Percentiles rank a stretch among this genome's conserved stretches.
phyloP scores from a whole-genome alignment of 192 early-diverging fungal species.

The Nowakowskiella sp. region DNA sequence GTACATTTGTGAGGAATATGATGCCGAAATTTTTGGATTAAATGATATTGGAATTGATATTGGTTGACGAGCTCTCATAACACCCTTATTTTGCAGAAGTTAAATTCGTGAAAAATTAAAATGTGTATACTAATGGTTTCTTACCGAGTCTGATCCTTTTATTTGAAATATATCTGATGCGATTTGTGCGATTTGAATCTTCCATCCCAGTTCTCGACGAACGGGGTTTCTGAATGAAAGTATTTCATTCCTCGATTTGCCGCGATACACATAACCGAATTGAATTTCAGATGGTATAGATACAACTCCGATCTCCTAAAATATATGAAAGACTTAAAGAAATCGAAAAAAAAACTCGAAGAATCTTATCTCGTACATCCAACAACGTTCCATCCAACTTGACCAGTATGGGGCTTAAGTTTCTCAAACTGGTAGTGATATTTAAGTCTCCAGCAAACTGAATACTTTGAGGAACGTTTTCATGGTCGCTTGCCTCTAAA shows the following conservation, averaged over 20 bases:
- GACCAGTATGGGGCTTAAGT: constrained; percentile 14
- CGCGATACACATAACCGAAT: constrained; percentile 31
- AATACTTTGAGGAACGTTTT: constrained; percentile 26
- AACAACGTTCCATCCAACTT: constrained; percentile 23
- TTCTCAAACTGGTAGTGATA: constrained; percentile 14
- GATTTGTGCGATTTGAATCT: constrained; percentile 26
- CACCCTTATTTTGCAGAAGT: constrained; percentile 11
- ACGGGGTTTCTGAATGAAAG: constrained; percentile 40
- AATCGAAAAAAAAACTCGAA: not conserved
- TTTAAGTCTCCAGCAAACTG: constrained; percentile 13
- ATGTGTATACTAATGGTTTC: constrained; percentile 1
- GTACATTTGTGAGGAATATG: constrained; percentile 23
- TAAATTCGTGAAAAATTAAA: not conserved
- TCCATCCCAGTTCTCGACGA: constrained; percentile 28
- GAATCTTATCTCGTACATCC: constrained; percentile 26
- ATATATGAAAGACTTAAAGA: constrained; percentile 4
- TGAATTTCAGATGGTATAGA: constrained; percentile 21
- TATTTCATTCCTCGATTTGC: constrained; percentile 1
- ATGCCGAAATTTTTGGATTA: constrained; percentile 21
- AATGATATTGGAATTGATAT: constrained; percentile 23
- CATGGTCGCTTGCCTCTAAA: constrained; percentile 16
- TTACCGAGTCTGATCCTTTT: constrained; percentile 11
- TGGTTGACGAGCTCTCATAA: not conserved
- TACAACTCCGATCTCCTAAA: constrained; percentile 28
- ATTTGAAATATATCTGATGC: constrained; percentile 34